A percentile compares a stretch with the other conserved stretches of the same genome.
Evolutionary conservation across 164 flowering plant genomes (phyloP).

Genomic region (Vitis amurensis): DNA sequence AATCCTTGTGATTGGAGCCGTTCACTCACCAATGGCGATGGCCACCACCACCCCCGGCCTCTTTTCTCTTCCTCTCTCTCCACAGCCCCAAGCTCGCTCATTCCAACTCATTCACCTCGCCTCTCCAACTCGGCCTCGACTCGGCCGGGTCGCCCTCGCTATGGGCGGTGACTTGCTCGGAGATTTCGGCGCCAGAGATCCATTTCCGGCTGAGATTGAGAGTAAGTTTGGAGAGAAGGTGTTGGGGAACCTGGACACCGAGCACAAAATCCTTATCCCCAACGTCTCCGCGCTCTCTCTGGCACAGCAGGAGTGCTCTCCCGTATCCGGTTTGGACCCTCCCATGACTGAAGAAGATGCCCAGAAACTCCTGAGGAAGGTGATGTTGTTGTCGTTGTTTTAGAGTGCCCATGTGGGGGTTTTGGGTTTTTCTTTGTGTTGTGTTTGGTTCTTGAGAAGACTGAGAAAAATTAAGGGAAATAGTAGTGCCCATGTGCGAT

Average conservation of each 20-base stretch:
- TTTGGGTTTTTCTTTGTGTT: too few relatives aligned
- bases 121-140: background rate
- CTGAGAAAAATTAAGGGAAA: too few relatives aligned
- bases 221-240: slow-evolving; percentile 75
- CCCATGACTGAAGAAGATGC: slow-evolving; percentile 66
- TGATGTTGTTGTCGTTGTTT: slow-evolving; percentile 7
- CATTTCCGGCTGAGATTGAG: slow-evolving; percentile 77
- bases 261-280: slow-evolving; percentile 84
- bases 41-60: too few relatives aligned
- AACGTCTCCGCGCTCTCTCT: slow-evolving; percentile 64
- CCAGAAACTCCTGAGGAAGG: slow-evolving; percentile 64
- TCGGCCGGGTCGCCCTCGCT: slow-evolving; percentile 12
- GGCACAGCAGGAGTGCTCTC: slow-evolving; percentile 48
- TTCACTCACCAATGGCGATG: too few relatives aligned
- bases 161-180: slow-evolving; percentile 45
- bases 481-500: too few relatives aligned
- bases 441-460: too few relatives aligned
- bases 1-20: too few relatives aligned
- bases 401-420: too few relatives aligned
- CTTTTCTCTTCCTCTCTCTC: too few relatives aligned
- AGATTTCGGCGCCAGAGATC: slow-evolving; percentile 93
- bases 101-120: background rate
- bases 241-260: slow-evolving; percentile 49
- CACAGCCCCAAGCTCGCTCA: too few relatives aligned
- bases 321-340: slow-evolving; percentile 41